Evolutionary conservation across 805 yeast genomes (phyloP).

Genomic region (Ogataea glucozyma): DNA sequence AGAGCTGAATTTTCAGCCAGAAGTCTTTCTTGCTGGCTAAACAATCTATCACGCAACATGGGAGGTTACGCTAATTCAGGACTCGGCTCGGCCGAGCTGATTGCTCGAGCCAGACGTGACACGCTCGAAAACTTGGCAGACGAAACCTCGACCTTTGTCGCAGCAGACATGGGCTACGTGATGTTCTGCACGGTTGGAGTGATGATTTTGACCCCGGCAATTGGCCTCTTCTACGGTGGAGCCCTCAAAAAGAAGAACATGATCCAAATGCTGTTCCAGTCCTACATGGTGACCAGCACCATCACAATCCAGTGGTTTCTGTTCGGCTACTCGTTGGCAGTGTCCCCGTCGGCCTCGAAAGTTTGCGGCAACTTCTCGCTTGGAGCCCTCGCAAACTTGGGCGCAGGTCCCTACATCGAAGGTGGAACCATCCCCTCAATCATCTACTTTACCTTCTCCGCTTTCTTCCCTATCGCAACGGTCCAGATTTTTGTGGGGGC

Average conservation of each 20-base stretch:
- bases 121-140: conserved; percentile 32
- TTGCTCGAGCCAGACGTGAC: conserved; percentile 26
- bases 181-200: conserved; percentile 50
- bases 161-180: conserved; percentile 53
- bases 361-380: conserved; percentile 39
- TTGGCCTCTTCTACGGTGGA: conserved; percentile 49
- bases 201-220: conserved; percentile 46
- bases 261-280: conserved; percentile 46
- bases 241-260: conserved; percentile 42
- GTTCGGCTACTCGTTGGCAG: conserved; percentile 47
- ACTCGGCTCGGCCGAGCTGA: conserved; percentile 32
- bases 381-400: conserved; percentile 42
- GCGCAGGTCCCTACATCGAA: conserved; percentile 42
- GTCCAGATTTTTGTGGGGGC: conserved; percentile 49
- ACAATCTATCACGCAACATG: conserved; percentile 11
- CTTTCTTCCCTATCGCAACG: conserved; percentile 49
- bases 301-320: conserved; percentile 46
- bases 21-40: too few species aligned
- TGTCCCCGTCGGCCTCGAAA: conserved; percentile 35
- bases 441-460: conserved; percentile 44
- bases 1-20: too few species aligned
- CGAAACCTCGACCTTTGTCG: conserved; percentile 37
- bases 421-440: conserved; percentile 53
- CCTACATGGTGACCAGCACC: conserved; percentile 42
- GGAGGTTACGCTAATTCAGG: conserved; percentile 37